Evolutionary conservation across 257 asterid genomes (phyloP), one percentile per base, ranked within the genome.

Genomic region (Perilla frutescens): DNA sequence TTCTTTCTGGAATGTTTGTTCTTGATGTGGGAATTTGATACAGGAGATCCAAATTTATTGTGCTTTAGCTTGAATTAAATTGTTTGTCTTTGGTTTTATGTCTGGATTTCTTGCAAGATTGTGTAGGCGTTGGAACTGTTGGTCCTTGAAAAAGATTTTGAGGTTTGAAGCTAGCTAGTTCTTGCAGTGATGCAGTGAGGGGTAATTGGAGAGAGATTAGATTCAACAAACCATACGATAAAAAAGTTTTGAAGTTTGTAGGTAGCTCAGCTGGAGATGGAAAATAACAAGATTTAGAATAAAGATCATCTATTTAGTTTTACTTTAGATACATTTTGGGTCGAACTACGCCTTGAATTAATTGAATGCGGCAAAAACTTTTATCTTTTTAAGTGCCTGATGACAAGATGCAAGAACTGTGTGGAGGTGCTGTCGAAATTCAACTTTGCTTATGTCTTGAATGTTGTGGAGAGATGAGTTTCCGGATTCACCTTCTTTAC

Each of bases 161-260:
- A 55, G 66, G 57, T 71, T 71, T 65, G 13, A 48, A 51, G 54
- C 34, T 40, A 12, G 9, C 9, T 50, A 39, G 41, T 71, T 59
- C 10, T 66, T 66, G 45, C 26, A 12, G 5, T 66, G 45, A 20
- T 20, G 26, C 26, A 9, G 36, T 8, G n/a, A 10, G 34, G 12
- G 41, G 61, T 72, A 36, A 48, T 7, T 50, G 55, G 43, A 11
- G 31, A 57, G 15, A 36, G 54, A 63, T 7, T 53, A 41, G 55
- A 15, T 55, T 43, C 40, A 50, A 29, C 3, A 36, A 45, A 20
- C 20, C n/a, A 63, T 29, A 53, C 9, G 44, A 5, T 41, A 34
- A 50, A 32, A 62, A 36, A 54, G 15, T 7, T 43, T 10, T 34
- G 14, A 32, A 29, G 3, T 4, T 40, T 31, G 6, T 36, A 3